Percentiles rank a stretch among this genome's conserved stretches.
Evolutionary conservation across 2,329 filamentous ascomycete species (phyloP).

Genomic region (Paradendryphiella salina): DNA sequence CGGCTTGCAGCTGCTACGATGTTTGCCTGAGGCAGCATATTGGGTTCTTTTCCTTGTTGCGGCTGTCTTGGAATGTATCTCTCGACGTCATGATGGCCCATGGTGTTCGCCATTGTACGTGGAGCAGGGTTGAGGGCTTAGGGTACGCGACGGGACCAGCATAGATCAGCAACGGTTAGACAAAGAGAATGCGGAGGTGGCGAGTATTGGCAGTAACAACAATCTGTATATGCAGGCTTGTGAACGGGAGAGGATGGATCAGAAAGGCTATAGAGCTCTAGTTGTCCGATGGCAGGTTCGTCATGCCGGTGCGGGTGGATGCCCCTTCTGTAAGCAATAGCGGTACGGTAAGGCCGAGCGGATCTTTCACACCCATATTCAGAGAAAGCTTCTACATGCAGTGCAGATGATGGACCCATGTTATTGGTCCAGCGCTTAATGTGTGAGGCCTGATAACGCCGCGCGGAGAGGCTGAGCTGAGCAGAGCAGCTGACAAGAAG

Average conservation of each 20-base stretch:
- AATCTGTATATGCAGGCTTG: not conserved
- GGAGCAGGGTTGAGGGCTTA: not conserved
- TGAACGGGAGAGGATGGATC: not conserved
- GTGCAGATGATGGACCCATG: constrained; percentile 11
- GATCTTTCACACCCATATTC: constrained; percentile 6
- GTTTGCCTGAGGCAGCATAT: constrained; percentile 31
- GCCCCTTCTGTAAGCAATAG: constrained; percentile 9
- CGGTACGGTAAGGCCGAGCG: constrained; percentile 12
- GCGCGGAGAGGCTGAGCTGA: constrained; percentile 6
- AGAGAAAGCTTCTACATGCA: constrained; percentile 2
- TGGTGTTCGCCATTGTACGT: constrained; percentile 24
- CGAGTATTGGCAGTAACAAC: not conserved
- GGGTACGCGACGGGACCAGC: not conserved
- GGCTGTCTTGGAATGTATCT: constrained; percentile 30
- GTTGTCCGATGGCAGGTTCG: constrained; percentile 8
- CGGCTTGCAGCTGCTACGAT: constrained; percentile 36
- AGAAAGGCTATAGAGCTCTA: not conserved
- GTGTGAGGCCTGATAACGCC: constrained; percentile 2
- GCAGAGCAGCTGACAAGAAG: constrained; percentile 5
- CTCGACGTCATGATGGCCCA: constrained; percentile 31
- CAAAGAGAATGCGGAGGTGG: not conserved
- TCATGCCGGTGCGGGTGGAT: constrained; percentile 4
- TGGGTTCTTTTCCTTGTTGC: constrained; percentile 21
- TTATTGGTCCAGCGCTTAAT: constrained; percentile 4
- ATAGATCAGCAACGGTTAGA: not conserved